phyloP scores from a whole-genome alignment of 2,329 filamentous ascomycete genomes.

The Leptographium flavum region DNA sequence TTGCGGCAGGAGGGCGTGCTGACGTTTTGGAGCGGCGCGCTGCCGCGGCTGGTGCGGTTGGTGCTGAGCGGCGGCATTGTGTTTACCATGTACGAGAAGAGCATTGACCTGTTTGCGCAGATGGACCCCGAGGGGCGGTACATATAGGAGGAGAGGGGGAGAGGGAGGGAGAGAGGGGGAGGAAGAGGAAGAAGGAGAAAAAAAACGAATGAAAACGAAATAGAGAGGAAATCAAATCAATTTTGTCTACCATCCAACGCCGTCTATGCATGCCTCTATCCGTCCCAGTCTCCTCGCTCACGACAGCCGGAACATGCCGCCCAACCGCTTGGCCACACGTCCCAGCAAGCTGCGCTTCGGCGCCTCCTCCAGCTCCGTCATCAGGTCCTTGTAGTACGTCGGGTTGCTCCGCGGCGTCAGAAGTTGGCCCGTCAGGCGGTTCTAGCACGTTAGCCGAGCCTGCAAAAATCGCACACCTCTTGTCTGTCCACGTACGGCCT shows the following conservation, averaged over 20 bases:
- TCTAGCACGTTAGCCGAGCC: constrained; percentile 19
- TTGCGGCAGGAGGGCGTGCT: constrained; percentile 78
- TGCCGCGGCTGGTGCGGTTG: constrained; percentile 71
- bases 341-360: constrained; percentile 41
- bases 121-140: constrained; percentile 76
- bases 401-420: constrained; percentile 48
- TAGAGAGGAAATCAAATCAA: background rate
- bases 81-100: constrained; percentile 97
- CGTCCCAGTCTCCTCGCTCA: constrained; percentile 14
- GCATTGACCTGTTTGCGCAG: constrained; percentile 70
- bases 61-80: constrained; percentile 93
- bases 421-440: constrained; percentile 33
- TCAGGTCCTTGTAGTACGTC: constrained; percentile 46
- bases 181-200: background rate
- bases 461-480: too few relatives aligned
- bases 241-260: background rate
- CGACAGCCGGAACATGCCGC: constrained; percentile 44
- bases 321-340: constrained; percentile 36
- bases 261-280: background rate
- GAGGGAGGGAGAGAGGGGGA: background rate
- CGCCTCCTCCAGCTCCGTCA: constrained; percentile 48
- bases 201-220: too few relatives aligned
- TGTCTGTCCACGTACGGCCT: constrained; percentile 26
- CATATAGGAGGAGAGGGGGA: constrained; percentile 26
- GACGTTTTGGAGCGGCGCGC: constrained; percentile 87